Conservation (phyloP, 345 rosid species). For the Populus pruinosa region DNA sequence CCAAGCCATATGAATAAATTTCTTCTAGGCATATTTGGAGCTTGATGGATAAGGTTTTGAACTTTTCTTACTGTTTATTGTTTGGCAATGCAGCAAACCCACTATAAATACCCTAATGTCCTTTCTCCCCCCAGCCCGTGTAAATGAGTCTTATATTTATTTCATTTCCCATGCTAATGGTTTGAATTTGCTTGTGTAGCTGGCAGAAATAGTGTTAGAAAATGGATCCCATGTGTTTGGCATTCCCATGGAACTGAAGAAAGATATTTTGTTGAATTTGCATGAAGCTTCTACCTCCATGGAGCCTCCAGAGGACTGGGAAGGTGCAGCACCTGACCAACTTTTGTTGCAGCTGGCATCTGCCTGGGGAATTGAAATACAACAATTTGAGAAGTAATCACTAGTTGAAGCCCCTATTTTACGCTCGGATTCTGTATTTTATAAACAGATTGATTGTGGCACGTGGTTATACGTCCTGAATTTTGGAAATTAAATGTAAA, state of each 20-base stretch:
- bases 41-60: background rate
- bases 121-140: background rate
- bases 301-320: slow-evolving; percentile 94
- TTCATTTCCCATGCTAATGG: background rate
- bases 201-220: slow-evolving; percentile 73
- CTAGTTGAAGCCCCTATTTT: background rate
- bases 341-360: slow-evolving; percentile 83
- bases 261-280: slow-evolving; percentile 67
- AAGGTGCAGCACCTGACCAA: slow-evolving; percentile 74
- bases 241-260: slow-evolving; percentile 79
- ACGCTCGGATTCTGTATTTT: background rate
- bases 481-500: background rate
- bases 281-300: slow-evolving; percentile 68
- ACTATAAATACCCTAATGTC: too few relatives aligned
- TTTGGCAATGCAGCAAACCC: too few relatives aligned
- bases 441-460: background rate
- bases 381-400: slow-evolving; percentile 51
- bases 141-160: background rate
- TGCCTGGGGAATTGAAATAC: slow-evolving; percentile 82
- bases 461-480: background rate
- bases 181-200: slow-evolving; percentile 37
- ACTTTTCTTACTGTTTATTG: background rate
- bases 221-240: slow-evolving; percentile 67
- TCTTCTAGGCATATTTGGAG: background rate
- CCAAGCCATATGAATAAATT: background rate